A percentile compares a stretch with the other conserved stretches of the same genome.
Evolutionary conservation across 352 stramenopile genomes (phyloP).

Genomic region (Phytophthora fragariae): DNA sequence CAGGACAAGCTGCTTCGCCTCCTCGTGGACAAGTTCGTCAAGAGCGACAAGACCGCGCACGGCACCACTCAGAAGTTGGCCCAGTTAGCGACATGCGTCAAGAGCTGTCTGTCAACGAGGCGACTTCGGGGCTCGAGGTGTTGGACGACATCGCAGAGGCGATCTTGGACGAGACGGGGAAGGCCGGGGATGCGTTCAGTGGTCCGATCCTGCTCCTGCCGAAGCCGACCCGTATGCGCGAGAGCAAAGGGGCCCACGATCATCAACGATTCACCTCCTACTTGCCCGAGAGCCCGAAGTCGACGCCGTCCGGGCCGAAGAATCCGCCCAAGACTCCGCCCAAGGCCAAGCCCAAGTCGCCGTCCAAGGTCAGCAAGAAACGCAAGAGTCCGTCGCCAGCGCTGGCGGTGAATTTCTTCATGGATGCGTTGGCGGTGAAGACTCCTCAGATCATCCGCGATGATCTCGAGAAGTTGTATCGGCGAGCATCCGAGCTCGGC

Average conservation of each 20-base stretch:
- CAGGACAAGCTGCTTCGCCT: too few species aligned
- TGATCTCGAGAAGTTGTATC: neutral
- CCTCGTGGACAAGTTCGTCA: too few species aligned
- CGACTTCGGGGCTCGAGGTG: neutral
- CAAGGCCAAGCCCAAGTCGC: neutral
- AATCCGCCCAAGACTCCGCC: too few species aligned
- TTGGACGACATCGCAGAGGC: neutral
- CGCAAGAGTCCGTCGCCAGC: neutral
- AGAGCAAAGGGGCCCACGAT: neutral
- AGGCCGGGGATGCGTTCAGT: neutral
- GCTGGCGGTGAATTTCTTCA: neutral
- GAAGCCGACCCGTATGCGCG: too few species aligned
- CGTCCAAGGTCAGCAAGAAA: neutral
- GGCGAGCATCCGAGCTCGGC: neutral
- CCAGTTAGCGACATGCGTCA: neutral
- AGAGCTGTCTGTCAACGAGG: neutral
- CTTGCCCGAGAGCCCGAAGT: neutral
- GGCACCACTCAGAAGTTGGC: neutral
- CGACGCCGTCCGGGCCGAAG: too few species aligned
- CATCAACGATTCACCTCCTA: neutral
- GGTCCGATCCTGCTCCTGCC: neutral
- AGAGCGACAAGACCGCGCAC: too few species aligned
- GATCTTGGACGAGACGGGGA: neutral
- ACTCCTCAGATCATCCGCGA: neutral
- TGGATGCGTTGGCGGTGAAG: neutral